Evolutionary conservation across 1,284 basidiomycete genomes (phyloP), one percentile per base, ranked within the genome.

Genomic region (Puccinia coronata): DNA sequence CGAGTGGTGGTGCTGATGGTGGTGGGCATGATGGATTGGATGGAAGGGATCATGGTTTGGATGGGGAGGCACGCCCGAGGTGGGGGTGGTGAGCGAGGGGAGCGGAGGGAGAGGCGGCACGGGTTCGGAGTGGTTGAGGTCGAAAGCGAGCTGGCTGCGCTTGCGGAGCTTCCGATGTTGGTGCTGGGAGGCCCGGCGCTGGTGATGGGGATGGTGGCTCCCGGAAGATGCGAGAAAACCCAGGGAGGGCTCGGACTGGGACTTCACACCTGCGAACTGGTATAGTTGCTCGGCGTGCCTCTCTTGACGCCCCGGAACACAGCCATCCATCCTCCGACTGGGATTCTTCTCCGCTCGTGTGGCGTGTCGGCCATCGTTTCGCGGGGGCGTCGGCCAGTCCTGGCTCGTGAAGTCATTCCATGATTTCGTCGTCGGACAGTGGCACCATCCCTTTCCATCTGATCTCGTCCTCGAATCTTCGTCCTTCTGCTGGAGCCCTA

Each of bases 211-310:
- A 12, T 14, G 67, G 28, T 47, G 41, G 41, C 23, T 39, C 11
- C 3, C 41, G 67, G 36, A n/a, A 1, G 59, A 39, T 16, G 59
- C 12, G 41, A 49, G 67, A 34, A 49, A 49, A 25, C 41, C 41
- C 28, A 49, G 67, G 2, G 67, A 47, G n/a, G 67, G 67, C 47
- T 69, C 67, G n/a, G 67, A 69, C 47, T 69, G 67, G 67, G 67
- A 69, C 41, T 47, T 69, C n/a, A 49, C 28, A 31, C 67, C 67
- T 2, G 41, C 41, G 41, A 69, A 49, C 6, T 31, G 41, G 47
- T 69, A 69, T n/a, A 69, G 47, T 18, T 28, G 36, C 41, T 69
- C 41, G 65, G 8, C 65, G 23, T 14, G 65, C 20, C 20, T 39
- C 41, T 47, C 16, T n/a, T n/a, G n/a, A n/a, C n/a, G 20, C 16